Evolutionary conservation across 176 grass and related monocot species (phyloP).

Genomic region (Dactylis glomerata): DNA sequence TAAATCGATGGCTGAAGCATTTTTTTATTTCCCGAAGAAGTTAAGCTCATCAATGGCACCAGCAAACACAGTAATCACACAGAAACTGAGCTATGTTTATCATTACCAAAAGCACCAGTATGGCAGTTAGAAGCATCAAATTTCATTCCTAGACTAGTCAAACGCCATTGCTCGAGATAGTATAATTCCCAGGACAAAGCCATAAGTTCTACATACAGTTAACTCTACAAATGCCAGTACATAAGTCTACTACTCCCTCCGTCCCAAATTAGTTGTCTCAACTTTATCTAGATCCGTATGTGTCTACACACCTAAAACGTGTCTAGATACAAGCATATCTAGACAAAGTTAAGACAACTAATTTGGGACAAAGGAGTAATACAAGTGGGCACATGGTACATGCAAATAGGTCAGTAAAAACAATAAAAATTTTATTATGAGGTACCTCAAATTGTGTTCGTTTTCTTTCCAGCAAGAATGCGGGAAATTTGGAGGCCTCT

Average conservation of each 20-base stretch:
- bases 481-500: constrained; percentile 95
- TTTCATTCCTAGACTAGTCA: neutral
- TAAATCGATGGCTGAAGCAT: neutral
- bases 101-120: neutral
- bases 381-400: neutral
- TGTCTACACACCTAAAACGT: no score
- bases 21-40: neutral
- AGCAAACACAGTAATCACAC: neutral
- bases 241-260: neutral
- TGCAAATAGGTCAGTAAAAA: constrained; percentile 1
- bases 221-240: neutral
- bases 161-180: neutral
- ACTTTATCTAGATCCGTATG: no score
- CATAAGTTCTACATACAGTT: neutral
- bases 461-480: constrained; percentile 82
- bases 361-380: no score
- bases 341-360: no score
- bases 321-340: no score
- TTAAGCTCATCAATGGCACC: neutral
- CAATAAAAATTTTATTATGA: neutral
- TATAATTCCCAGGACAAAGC: neutral
- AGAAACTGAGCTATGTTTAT: neutral
- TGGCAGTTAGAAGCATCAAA: neutral
- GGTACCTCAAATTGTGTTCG: constrained; percentile 83
- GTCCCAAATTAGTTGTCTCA: no score